Percentiles rank a stretch among this genome's conserved stretches.
Conservation (phyloP, 495 filamentous ascomycete genomes). For the Xylaria telfairii region DNA sequence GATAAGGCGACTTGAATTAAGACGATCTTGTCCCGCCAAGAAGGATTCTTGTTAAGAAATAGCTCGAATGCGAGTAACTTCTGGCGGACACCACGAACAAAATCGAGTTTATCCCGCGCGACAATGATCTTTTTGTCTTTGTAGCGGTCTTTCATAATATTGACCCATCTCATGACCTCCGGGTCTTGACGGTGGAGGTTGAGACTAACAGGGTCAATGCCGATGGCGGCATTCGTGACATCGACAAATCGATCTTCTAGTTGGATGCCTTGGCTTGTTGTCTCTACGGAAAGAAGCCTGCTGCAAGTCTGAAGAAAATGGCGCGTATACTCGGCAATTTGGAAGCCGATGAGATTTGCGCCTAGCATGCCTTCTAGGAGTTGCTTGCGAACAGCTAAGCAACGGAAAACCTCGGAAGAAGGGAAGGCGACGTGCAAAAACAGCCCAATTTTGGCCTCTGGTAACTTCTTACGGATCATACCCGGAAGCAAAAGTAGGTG, state of each 20-base stretch:
- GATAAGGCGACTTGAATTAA: constrained; percentile 86
- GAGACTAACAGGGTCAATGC: constrained; percentile 82
- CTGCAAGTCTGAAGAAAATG: constrained; percentile 96
- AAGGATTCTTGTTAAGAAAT: constrained; percentile 89
- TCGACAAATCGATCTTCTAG: constrained; percentile 93
- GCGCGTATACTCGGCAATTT: constrained; percentile 87
- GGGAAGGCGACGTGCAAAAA: constrained; percentile 95
- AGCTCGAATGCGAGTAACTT: constrained; percentile 92
- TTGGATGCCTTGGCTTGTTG: constrained; percentile 84
- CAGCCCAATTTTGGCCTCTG: constrained; percentile 91
- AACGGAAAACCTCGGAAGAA: constrained; percentile 93
- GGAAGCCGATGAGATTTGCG: constrained; percentile 88
- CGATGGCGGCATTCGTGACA: constrained; percentile 75
- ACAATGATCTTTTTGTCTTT: constrained; percentile 87
- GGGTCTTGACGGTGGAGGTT: constrained; percentile 71
- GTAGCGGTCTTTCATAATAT: constrained; percentile 78
- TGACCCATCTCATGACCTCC: constrained; percentile 78
- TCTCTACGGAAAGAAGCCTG: constrained; percentile 82
- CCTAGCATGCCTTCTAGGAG: constrained; percentile 90
- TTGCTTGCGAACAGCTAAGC: constrained; percentile 80
- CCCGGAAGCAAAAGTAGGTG: constrained; percentile 88
- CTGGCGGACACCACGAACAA: constrained; percentile 86
- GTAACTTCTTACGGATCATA: constrained; percentile 86
- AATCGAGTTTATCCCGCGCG: constrained; percentile 89
- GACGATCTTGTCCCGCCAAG: constrained; percentile 85